Evolutionary conservation across 768 basidiomycete species (phyloP).

Genomic region (Xerocomus brunneocitrinus): DNA sequence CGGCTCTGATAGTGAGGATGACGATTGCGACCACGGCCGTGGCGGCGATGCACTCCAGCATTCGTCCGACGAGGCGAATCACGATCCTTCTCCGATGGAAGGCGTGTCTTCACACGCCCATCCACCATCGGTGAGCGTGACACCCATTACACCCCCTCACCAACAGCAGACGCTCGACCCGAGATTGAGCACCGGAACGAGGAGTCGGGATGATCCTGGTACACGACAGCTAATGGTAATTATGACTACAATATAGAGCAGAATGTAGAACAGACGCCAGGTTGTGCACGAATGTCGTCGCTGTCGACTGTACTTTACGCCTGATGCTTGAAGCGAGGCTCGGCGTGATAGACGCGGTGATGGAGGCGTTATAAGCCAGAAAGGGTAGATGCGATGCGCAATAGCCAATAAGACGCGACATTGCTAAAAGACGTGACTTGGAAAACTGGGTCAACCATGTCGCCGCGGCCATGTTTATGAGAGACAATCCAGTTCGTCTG

Average conservation of each 20-base stretch:
- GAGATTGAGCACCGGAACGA: slow-evolving; percentile 27
- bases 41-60: slow-evolving; percentile 20
- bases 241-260: background rate
- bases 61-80: slow-evolving; percentile 26
- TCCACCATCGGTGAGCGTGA: slow-evolving; percentile 27
- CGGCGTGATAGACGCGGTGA: too few relatives aligned
- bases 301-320: too few relatives aligned
- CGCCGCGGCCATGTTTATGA: slow-evolving; percentile 26
- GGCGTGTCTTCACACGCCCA: slow-evolving; percentile 27
- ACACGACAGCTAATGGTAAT: background rate
- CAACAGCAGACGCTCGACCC: slow-evolving; percentile 23
- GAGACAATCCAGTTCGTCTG: slow-evolving; percentile 46
- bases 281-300: too few relatives aligned
- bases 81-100: slow-evolving; percentile 32
- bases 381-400: too few relatives aligned
- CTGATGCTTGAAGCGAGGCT: too few relatives aligned
- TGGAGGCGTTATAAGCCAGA: too few relatives aligned
- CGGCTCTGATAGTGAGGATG: slow-evolving; percentile 34
- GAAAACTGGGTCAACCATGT: too few relatives aligned
- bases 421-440: background rate
- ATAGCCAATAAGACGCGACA: background rate
- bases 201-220: slow-evolving; percentile 20
- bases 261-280: too few relatives aligned
- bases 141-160: slow-evolving; percentile 30
- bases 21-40: slow-evolving; percentile 9